Conservation (phyloP, 2,329 filamentous ascomycete species). For the Huntiella omanensis region DNA sequence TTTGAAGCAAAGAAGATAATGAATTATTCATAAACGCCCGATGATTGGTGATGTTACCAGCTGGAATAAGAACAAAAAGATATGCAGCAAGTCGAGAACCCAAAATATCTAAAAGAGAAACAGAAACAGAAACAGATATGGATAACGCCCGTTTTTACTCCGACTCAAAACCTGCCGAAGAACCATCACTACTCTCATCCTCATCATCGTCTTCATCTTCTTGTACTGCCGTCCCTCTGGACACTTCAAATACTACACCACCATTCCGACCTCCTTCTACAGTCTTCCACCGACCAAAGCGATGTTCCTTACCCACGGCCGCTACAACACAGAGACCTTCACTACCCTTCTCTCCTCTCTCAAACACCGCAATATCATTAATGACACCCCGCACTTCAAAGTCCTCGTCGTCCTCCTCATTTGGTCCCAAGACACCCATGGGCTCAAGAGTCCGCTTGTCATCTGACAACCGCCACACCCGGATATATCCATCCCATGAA, state of each 20-base stretch:
- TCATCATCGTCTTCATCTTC: slow-evolving; percentile 19
- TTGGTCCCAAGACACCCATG: slow-evolving; percentile 39
- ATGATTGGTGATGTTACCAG: slow-evolving; percentile 7
- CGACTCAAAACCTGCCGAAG: neutral
- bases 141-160: neutral
- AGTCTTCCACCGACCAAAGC: slow-evolving; percentile 65
- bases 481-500: slow-evolving; percentile 81
- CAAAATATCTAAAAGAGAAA: slow-evolving; percentile 1
- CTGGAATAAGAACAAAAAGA: slow-evolving; percentile 1
- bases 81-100: neutral
- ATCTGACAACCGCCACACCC: slow-evolving; percentile 67
- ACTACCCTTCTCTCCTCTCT: slow-evolving; percentile 58
- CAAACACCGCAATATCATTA: slow-evolving; percentile 76
- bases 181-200: slow-evolving; percentile 5
- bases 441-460: slow-evolving; percentile 65
- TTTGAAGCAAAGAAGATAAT: slow-evolving; percentile 1
- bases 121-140: neutral
- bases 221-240: slow-evolving; percentile 16
- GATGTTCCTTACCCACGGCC: slow-evolving; percentile 73
- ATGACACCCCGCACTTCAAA: slow-evolving; percentile 50
- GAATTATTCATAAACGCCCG: slow-evolving; percentile 8
- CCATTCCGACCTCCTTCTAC: slow-evolving; percentile 52
- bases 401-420: slow-evolving; percentile 16
- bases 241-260: slow-evolving; percentile 73
- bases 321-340: slow-evolving; percentile 68